A percentile compares a stretch with the other conserved stretches of the same genome.
Evolutionary conservation across 495 filamentous ascomycete species (phyloP).

Genomic region (Bacidia rubella): DNA sequence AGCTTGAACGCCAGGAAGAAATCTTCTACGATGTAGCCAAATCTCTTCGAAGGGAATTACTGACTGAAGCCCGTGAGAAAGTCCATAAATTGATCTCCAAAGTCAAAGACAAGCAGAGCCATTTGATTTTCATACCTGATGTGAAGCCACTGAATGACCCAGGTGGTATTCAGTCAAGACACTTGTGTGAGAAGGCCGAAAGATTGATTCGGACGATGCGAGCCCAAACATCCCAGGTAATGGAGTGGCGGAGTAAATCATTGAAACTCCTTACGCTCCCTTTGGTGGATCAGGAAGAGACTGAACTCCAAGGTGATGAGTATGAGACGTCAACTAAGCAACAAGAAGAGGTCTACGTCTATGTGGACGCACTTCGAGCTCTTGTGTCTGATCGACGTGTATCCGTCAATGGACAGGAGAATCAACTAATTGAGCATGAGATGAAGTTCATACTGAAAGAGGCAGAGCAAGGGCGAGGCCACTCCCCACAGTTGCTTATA

Average conservation of each 20-base stretch:
- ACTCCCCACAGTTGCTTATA: constrained; percentile 55
- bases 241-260: constrained; percentile 59
- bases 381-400: constrained; percentile 67
- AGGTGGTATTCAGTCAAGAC: constrained; percentile 49
- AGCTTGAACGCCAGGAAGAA: constrained; percentile 53
- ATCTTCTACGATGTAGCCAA: constrained; percentile 67
- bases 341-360: constrained; percentile 76
- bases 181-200: constrained; percentile 42
- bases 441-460: constrained; percentile 40
- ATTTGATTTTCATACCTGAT: constrained; percentile 51
- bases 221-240: constrained; percentile 51
- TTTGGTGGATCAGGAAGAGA: constrained; percentile 70
- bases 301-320: constrained; percentile 73
- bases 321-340: constrained; percentile 75
- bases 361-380: constrained; percentile 61
- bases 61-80: constrained; percentile 40
- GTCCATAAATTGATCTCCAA: constrained; percentile 30
- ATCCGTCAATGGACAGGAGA: constrained; percentile 57
- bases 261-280: constrained; percentile 55
- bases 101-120: constrained; percentile 33
- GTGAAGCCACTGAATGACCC: constrained; percentile 35
- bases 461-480: constrained; percentile 50
- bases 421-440: constrained; percentile 70
- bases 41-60: constrained; percentile 58
- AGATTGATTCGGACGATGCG: constrained; percentile 45